These are phyloP conservation scores for Rhizopus sp. DNA, from an alignment of 371 early-diverging fungal species.

Conservation along the genomic window DNA sequence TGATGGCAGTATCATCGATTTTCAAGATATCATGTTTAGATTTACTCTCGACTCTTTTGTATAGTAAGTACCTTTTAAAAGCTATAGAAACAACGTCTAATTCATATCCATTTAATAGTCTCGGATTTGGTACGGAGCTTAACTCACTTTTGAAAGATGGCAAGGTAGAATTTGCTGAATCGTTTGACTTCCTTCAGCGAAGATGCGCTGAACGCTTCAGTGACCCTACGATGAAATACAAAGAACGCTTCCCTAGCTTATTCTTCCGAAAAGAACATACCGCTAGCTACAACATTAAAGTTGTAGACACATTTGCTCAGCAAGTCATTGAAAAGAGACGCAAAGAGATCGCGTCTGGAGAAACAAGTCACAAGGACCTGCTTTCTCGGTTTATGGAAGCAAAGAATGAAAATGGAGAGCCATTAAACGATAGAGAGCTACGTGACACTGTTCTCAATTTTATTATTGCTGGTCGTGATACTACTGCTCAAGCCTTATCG, in stretches of 20 bases:
- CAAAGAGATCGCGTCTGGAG: constrained; percentile 17
- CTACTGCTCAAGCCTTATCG: constrained; percentile 71
- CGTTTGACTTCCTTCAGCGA: constrained; percentile 53
- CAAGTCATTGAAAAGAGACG: constrained; percentile 45
- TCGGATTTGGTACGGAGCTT: constrained; percentile 47
- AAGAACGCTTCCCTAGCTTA: constrained; percentile 29
- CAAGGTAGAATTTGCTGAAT: constrained; percentile 50
- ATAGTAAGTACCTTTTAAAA: constrained; percentile 32
- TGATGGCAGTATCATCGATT: constrained; percentile 34
- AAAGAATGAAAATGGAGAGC: constrained; percentile 53
- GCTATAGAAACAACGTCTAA: not conserved
- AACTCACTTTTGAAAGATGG: constrained; percentile 22
- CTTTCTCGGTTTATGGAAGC: constrained; percentile 61
- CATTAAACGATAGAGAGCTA: constrained; percentile 52
- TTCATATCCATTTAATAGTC: constrained; percentile 16
- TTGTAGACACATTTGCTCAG: constrained; percentile 43
- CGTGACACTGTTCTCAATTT: constrained; percentile 72
- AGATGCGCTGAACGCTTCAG: constrained; percentile 25
- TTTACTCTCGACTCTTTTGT: constrained; percentile 63
- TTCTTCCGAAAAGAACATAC: constrained; percentile 8
- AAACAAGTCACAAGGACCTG: constrained; percentile 45
- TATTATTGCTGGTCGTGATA: constrained; percentile 69
- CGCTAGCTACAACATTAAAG: constrained; percentile 14
- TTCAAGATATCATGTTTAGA: constrained; percentile 51
- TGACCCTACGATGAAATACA: constrained; percentile 38